Percentiles rank a stretch among this genome's conserved stretches.
These are phyloP conservation scores for Suillus discolor DNA, from an alignment of 768 basidiomycete species.

Conservation along the genomic window DNA sequence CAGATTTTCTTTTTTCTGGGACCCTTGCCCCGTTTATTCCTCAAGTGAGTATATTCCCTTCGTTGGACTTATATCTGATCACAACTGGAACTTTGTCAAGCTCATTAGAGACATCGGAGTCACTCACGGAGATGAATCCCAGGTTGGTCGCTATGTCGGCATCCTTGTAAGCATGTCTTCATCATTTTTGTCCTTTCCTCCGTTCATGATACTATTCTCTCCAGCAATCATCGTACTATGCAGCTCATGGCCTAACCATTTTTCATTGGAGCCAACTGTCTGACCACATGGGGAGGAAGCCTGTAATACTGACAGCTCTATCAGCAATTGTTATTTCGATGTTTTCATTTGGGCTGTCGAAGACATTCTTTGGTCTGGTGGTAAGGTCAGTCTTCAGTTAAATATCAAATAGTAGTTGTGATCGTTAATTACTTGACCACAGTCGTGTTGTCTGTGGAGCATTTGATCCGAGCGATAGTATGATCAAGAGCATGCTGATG, in stretches of 20 bases:
- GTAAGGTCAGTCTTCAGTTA: slow-evolving; percentile 19
- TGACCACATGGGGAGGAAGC: slow-evolving; percentile 50
- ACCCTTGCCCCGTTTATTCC: too few relatives aligned
- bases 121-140: too few relatives aligned
- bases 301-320: slow-evolving; percentile 47
- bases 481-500: slow-evolving; percentile 43
- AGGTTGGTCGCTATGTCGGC: too few relatives aligned
- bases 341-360: slow-evolving; percentile 50
- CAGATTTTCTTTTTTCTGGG: too few relatives aligned
- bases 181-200: slow-evolving; percentile 32
- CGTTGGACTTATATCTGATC: too few relatives aligned
- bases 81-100: too few relatives aligned
- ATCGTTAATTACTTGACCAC: neutral
- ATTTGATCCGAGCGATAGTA: slow-evolving; percentile 55
- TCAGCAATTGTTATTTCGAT: slow-evolving; percentile 46
- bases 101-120: too few relatives aligned
- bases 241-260: slow-evolving; percentile 48
- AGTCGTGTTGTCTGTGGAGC: slow-evolving; percentile 49
- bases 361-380: slow-evolving; percentile 26
- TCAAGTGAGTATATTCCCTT: too few relatives aligned
- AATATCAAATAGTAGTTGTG: neutral
- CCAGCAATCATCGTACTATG: slow-evolving; percentile 51
- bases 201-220: slow-evolving; percentile 2
- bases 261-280: slow-evolving; percentile 53
- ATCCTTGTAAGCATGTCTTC: slow-evolving; percentile 39